Evolutionary conservation across 208 protist species (phyloP).

Genomic region (Herpetomonas samuelpessoai): DNA sequence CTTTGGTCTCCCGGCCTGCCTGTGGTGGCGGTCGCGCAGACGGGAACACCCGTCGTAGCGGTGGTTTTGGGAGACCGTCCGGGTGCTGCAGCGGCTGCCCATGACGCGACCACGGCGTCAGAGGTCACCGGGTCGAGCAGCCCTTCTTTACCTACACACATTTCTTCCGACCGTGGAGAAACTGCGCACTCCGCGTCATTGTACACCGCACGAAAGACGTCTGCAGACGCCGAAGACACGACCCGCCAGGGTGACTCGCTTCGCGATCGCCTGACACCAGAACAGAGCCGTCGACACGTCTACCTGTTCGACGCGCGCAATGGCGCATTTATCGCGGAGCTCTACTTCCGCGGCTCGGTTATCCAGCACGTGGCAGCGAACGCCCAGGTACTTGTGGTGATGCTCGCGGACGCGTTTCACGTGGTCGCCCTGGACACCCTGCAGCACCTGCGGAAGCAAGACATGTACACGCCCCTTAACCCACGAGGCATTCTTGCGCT

Average conservation of each 20-base stretch:
- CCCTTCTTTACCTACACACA: too few species aligned
- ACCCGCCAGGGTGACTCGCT: too few species aligned
- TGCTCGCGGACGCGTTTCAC: constrained; percentile 46
- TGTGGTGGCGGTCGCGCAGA: constrained; percentile 39
- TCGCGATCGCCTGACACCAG: too few species aligned
- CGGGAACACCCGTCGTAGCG: constrained; percentile 51
- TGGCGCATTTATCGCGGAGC: constrained; percentile 32
- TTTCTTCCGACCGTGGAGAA: too few species aligned
- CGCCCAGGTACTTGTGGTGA: constrained; percentile 35
- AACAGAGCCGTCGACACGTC: constrained; percentile 30
- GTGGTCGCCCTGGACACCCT: constrained; percentile 62
- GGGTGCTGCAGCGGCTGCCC: too few species aligned
- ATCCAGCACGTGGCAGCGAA: constrained; percentile 44
- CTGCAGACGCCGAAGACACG: too few species aligned
- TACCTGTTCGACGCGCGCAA: constrained; percentile 48
- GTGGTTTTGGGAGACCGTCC: constrained; percentile 28
- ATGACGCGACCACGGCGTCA: too few species aligned
- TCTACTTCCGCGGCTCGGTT: constrained; percentile 57
- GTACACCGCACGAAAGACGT: too few species aligned
- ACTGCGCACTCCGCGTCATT: too few species aligned
- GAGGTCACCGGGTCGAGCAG: too few species aligned
- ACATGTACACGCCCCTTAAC: constrained; percentile 44
- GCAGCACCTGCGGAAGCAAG: constrained; percentile 47
- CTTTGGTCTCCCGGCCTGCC: constrained; percentile 8
- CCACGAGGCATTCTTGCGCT: constrained; percentile 32